These are phyloP conservation scores for Pinus albicaulis DNA, from an alignment of 75 land plant genomes.

Conservation along the genomic window DNA sequence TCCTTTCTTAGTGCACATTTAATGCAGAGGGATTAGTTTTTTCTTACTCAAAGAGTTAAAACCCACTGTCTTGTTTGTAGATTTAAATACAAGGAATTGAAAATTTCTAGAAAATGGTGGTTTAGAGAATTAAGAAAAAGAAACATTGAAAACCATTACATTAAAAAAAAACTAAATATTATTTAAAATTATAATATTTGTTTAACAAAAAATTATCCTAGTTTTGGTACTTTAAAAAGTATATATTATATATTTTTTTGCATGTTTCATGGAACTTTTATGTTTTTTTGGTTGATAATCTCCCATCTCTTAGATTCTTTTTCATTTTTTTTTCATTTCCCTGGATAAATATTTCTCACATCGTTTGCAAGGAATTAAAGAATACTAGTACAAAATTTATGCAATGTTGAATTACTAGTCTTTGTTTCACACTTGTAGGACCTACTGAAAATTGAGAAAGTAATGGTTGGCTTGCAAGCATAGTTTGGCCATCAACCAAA, in stretches of 20 bases:
- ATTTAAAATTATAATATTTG: background rate
- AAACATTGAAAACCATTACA: background rate
- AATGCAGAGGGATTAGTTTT: background rate
- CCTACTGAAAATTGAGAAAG: constrained; percentile 51
- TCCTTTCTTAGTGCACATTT: background rate
- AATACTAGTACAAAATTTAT: background rate
- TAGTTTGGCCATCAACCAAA: constrained; percentile 72
- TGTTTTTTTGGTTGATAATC: background rate
- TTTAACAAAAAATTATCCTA: background rate
- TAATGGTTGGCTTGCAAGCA: constrained; percentile 42
- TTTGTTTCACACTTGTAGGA: constrained; percentile 34
- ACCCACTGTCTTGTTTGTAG: background rate
- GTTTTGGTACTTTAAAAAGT: background rate
- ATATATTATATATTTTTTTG: background rate
- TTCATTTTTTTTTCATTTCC: background rate
- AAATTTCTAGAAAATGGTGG: background rate
- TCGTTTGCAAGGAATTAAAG: background rate
- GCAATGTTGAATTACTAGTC: background rate
- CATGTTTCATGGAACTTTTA: background rate
- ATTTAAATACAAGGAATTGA: background rate
- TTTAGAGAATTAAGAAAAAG: background rate
- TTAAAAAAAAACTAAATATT: background rate
- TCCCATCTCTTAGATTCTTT: background rate
- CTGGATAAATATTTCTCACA: background rate
- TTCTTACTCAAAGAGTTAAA: background rate